A percentile compares a stretch with the other conserved stretches of the same genome.
These are phyloP conservation scores for Aciculoconidium aculeatum DNA, from an alignment of 805 yeast species.

Conservation along the genomic window DNA sequence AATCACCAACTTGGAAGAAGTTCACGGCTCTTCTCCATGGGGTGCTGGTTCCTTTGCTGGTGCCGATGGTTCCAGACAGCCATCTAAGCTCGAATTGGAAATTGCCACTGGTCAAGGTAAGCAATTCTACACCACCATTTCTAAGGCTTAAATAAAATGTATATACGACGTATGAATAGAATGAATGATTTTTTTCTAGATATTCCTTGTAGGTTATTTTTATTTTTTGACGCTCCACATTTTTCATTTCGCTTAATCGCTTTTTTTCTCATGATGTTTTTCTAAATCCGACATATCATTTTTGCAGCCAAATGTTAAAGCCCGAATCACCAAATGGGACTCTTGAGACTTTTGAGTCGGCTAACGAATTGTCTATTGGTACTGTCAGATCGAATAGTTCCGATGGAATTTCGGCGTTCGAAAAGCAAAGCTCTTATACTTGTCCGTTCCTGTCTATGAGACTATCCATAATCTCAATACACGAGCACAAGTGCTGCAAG, in stretches of 20 bases:
- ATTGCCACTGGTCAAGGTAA: conserved; percentile 65
- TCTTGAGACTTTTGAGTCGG: too few relatives aligned
- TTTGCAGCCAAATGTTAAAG: not conserved
- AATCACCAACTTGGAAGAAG: conserved; percentile 51
- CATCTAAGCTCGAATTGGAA: conserved; percentile 56
- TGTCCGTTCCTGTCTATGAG: not conserved
- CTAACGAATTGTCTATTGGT: too few relatives aligned
- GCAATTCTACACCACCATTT: conserved; percentile 37
- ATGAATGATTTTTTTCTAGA: not conserved
- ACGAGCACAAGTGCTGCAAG: conserved; percentile 4
- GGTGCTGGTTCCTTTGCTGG: conserved; percentile 83
- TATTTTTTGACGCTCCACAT: not conserved
- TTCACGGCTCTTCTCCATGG: conserved; percentile 80
- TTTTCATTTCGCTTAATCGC: not conserved
- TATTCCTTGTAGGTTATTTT: not conserved
- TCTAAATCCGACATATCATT: not conserved
- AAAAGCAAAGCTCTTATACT: not conserved
- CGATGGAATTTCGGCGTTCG: not conserved
- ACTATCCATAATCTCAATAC: conserved; percentile 7
- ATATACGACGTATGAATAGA: not conserved
- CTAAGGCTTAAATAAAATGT: conserved; percentile 15
- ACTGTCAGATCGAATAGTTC: too few relatives aligned
- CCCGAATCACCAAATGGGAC: not conserved
- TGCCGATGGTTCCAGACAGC: conserved; percentile 68
- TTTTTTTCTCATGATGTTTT: not conserved